Conservation (phyloP, 2,329 filamentous ascomycete species). For the Xylariaceae sp. region DNA sequence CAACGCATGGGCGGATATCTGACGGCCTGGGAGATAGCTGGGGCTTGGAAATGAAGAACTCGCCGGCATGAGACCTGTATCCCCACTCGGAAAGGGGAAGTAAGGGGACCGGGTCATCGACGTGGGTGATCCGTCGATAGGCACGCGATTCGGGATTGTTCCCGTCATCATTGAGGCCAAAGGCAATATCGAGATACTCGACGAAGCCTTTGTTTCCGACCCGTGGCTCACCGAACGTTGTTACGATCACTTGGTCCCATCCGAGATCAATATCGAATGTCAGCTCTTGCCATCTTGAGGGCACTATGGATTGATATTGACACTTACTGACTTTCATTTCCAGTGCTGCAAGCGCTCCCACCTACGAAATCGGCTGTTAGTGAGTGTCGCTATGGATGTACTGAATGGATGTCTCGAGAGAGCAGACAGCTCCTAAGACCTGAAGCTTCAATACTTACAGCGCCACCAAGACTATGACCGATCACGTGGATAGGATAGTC, state of each 20-base stretch:
- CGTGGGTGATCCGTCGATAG: constrained; percentile 80
- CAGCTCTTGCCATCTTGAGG: not conserved
- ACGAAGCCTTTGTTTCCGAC: constrained; percentile 55
- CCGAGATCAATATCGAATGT: constrained; percentile 42
- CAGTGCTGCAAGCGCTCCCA: constrained; percentile 65
- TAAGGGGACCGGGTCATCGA: constrained; percentile 80
- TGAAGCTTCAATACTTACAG: constrained; percentile 55
- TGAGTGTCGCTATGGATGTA: too few relatives aligned
- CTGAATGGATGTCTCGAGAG: too few relatives aligned
- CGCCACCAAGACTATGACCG: constrained; percentile 88
- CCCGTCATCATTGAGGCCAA: constrained; percentile 37
- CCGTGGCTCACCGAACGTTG: constrained; percentile 87
- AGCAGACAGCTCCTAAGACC: not conserved
- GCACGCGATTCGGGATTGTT: constrained; percentile 32
- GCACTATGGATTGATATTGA: not conserved
- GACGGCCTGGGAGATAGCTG: constrained; percentile 60
- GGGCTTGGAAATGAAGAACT: constrained; percentile 75
- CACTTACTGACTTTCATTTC: constrained; percentile 60
- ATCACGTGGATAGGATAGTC: constrained; percentile 71
- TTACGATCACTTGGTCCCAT: constrained; percentile 68
- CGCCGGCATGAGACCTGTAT: constrained; percentile 76
- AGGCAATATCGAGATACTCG: constrained; percentile 50
- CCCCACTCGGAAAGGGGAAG: constrained; percentile 86
- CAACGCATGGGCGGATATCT: constrained; percentile 68
- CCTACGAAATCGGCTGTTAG: not conserved